A percentile compares a stretch with the other conserved stretches of the same genome.
phyloP scores from a whole-genome alignment of 208 protist species.

The Tritrichomonas musculus region DNA sequence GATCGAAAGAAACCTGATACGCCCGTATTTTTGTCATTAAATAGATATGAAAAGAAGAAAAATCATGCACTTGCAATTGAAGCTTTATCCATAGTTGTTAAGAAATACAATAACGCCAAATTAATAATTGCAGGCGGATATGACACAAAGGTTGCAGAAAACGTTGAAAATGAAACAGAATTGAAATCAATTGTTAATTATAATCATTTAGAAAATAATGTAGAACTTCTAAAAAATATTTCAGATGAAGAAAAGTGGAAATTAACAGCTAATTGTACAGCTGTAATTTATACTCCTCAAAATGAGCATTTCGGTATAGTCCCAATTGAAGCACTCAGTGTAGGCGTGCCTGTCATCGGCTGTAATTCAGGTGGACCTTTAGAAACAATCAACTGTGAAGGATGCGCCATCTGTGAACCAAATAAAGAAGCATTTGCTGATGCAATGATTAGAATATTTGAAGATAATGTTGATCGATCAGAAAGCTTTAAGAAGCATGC shows the following conservation, averaged over 20 bases:
- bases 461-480: no score
- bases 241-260: neutral
- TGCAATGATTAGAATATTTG: neutral
- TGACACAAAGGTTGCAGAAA: slow-evolving; percentile 54
- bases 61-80: neutral
- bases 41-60: slow-evolving; percentile 14
- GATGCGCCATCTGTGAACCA: neutral
- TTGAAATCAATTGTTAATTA: neutral
- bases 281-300: slow-evolving; percentile 54
- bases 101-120: neutral
- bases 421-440: neutral
- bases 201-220: neutral
- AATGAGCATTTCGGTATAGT: slow-evolving; percentile 61
- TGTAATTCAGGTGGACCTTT: slow-evolving; percentile 50
- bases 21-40: neutral
- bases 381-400: slow-evolving; percentile 45
- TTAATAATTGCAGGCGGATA: slow-evolving; percentile 64
- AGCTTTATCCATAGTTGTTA: neutral
- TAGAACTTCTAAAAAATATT: neutral
- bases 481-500: no score
- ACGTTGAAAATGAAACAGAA: slow-evolving; percentile 51
- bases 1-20: neutral
- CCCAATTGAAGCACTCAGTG: slow-evolving; percentile 56
- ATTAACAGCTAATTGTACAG: neutral
- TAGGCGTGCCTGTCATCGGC: slow-evolving; percentile 48